Base-by-base conservation (phyloP, 257 asterid genomes). In the Rubia yunnanensis region DNA sequence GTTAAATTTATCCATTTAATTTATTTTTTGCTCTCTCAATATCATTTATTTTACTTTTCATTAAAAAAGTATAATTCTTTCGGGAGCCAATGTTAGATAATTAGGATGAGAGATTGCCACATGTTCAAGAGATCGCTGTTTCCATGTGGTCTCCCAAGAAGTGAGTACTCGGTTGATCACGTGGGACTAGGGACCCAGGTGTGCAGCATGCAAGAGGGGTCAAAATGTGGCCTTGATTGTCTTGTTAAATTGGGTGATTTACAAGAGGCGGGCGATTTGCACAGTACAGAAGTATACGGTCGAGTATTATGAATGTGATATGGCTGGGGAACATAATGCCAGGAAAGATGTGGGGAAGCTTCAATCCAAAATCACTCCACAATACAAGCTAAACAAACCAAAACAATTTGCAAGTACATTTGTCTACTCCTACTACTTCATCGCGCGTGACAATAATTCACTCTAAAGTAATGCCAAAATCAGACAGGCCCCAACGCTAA, bases 331-430 rank as follows among this genome's bases (percentile, higher is more conserved):
- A 20, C 7, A 39, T 39, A 67, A 50, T 38, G 69, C 44, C 53
- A 30, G 60, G 41, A 28, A 72, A 59, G 24, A 68, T 62, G 23
- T n/a, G 48, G 61, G 64, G 55, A 30, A 60, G 55, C 59, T 65
- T 52, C 50, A 62, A 50, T 65, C 69, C 60, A 59, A n/a, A n/a
- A n/a, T n/a, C n/a, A n/a, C n/a, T n/a, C 52, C n/a, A 17, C 2
- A 70, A 28, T 38, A 34, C 50, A 35, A 20, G 20, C n/a, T 28
- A 26, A 48, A 11, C 44, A 68, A 41, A 56, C 41, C 38, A 67
- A 10, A 30, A 13, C 52, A 8, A n/a, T 26, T 27, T 36, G 23
- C 59, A 65, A 38, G 74, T 46, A 44, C 68, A 28, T 22, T 27
- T 20, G 20, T 49, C 46, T 2, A 36, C 22, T 56, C 22, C 38